Base-by-base conservation (phyloP, 192 early-diverging fungal species). In the Entophlyctis luteolus region DNA sequence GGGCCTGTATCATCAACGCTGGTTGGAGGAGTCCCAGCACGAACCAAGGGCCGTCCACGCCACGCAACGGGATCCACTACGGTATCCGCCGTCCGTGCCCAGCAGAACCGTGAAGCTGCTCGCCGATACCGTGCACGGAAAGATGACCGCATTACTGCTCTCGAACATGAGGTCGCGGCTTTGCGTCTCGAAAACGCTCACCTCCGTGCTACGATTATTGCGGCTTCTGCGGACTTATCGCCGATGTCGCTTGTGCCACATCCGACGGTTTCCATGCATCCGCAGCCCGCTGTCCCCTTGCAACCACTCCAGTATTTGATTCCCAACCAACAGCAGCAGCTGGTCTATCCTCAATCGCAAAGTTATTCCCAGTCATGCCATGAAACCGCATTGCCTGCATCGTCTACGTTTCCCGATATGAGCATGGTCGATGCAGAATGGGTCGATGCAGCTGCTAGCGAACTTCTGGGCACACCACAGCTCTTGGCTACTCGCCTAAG, bases 121-220 rank as follows among this genome's bases (percentile, higher is more conserved):
- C n/a, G n/a, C 18, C n/a, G 34, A 8, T 59, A 59, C 22, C 20
- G 55, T 23, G 37, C 20, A 32, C 14, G 31, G 31, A 59, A 47
- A 29, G 39, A 68, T 23, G 28, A 59, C 4, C 57, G 66, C 1
- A 68, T 68, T 34, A 33, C 10, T 5, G 42, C 55, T 14, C 66
- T 68, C 20, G 66, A 68, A 25, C 6, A 2, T 18, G 25, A 59
- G 48, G 39, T 47, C 8, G 23, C 6, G 28, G 12, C 18, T 16
- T 54, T 59, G 12, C 28, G 20, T 27, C 6, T 25, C 20, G 62
- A 63, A 32, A 50, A 49, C 50, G n/a, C 4, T 22, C 16, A 47
- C 20, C 59, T 62, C 38, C 59, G 59, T 20, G 50, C 16, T 20
- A 53, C 50, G 25, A 23, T 53, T 27, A 25, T 27, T 22, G 25